Evolutionary conservation across 805 yeast genomes (phyloP).

Genomic region (Candida quercuum): DNA sequence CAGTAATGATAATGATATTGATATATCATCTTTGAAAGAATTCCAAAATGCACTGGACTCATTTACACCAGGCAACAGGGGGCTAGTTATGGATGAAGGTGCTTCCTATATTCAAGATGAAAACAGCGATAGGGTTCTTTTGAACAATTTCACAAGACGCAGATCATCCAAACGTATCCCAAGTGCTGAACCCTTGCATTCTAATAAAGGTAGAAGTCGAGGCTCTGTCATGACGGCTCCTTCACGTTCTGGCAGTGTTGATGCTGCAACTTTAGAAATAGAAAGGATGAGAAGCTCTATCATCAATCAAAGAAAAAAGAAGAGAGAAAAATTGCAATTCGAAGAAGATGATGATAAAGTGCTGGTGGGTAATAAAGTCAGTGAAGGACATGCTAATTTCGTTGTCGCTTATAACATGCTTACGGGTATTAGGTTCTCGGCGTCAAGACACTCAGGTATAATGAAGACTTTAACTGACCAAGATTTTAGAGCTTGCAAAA

Average conservation of each 20-base stretch:
- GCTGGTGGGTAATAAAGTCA: conserved; percentile 72
- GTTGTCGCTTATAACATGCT: conserved; percentile 96
- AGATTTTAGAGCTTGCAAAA: conserved; percentile 70
- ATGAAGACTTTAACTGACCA: conserved; percentile 65
- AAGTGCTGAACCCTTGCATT: too few relatives aligned
- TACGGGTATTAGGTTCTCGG: conserved; percentile 94
- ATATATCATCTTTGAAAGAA: conserved; percentile 1
- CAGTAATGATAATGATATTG: background rate
- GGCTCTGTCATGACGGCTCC: conserved; percentile 17
- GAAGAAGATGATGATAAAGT: conserved; percentile 51
- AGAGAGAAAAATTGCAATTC: too few relatives aligned
- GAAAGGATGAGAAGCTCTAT: conserved; percentile 46
- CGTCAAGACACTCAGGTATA: conserved; percentile 83
- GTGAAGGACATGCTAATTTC: conserved; percentile 91
- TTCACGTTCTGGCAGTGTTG: conserved; percentile 24
- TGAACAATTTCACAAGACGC: conserved; percentile 27
- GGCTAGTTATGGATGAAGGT: conserved; percentile 12
- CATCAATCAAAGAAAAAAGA: conserved; percentile 35
- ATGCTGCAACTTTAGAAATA: conserved; percentile 38
- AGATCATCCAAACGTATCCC: conserved; percentile 3
- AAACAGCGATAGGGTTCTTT: conserved; percentile 26
- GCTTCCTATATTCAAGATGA: conserved; percentile 32
- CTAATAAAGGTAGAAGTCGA: too few relatives aligned
- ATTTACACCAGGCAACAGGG: conserved; percentile 1
- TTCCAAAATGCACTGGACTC: conserved; percentile 11